Conservation (phyloP, 1,284 basidiomycete species). For the Sanghuangporus weigelae region DNA sequence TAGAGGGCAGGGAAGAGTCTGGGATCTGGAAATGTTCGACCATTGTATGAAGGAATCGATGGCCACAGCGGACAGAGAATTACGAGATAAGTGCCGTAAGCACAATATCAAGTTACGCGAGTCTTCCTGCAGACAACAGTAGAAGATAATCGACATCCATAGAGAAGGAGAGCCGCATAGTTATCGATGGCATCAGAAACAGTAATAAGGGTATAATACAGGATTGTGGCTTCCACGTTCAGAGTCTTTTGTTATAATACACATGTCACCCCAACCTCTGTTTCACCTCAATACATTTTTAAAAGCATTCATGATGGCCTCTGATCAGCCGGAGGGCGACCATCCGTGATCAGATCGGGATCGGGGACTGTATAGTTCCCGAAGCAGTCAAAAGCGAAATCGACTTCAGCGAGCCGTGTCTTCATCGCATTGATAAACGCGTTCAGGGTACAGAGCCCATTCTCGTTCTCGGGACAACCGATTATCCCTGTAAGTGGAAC, state of each 20-base stretch:
- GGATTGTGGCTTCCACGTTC: no score
- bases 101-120: no score
- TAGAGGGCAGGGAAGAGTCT: no score
- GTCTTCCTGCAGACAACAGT: no score
- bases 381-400: slow-evolving; percentile 39
- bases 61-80: no score
- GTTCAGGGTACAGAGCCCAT: slow-evolving; percentile 53
- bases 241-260: not conserved
- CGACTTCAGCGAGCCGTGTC: slow-evolving; percentile 40
- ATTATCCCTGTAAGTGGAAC: slow-evolving; percentile 56
- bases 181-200: no score
- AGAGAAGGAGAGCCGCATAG: no score
- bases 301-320: not conserved
- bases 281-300: not conserved
- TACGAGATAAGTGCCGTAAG: no score
- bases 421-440: slow-evolving; percentile 47
- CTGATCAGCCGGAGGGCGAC: slow-evolving; percentile 28
- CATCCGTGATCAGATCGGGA: slow-evolving; percentile 37
- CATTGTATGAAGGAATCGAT: no score
- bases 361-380: slow-evolving; percentile 37
- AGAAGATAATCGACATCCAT: no score
- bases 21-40: no score
- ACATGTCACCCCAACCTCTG: not conserved
- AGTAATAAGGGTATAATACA: no score
- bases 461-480: slow-evolving; percentile 43